Base-by-base conservation (phyloP, 345 rosid genomes). In the Psidium guajava region DNA sequence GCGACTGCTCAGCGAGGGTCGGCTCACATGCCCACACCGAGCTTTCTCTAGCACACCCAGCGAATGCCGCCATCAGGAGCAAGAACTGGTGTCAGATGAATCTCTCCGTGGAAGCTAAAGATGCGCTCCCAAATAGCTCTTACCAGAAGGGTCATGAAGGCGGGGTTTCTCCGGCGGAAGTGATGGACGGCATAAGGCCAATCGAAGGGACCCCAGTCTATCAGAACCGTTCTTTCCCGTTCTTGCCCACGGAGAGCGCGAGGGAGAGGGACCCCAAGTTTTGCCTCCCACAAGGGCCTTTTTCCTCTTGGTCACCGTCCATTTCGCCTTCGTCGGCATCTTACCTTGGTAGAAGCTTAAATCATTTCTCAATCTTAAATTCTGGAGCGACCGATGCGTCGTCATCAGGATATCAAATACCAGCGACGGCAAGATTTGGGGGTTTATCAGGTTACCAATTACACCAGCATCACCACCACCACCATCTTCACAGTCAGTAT, bases 141-240 rank as follows among this genome's bases (percentile, higher is more conserved):
- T 52, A 52, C 44, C 75, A 27, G 12, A 57, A 49, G 32, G 53
- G 85, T 69, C 77, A 32, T 32, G 32, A 18, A 16, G 6, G 77
- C 24, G 55, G 54, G 85, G 73, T 58, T 21, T 83, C 77, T 25
- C 54, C 18, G 6, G 89, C 85, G 8, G 93, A 88, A 74, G 47
- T 47, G 86, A 55, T 49, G n/a, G 92, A 90, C 40, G 90, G 91
- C 73, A 77, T 90, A 69, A 90, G 94, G 89, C 96, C 98, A 16
- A 94, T 95, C 77, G 94, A 93, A 87, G 98, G 98, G 83, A 93
- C 94, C 88, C 98, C 98, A 5, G 93, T 95, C 8, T 93, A 95
- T 88, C 98, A 92, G 87, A 95, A 89, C 92, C 93, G 94, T 81
- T 87, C 94, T 44, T 90, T 93, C 82, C 98, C 95, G 42, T 91